phyloP scores from a whole-genome alignment of 2,329 filamentous ascomycete genomes.

The Trichoderma guizhouense region DNA sequence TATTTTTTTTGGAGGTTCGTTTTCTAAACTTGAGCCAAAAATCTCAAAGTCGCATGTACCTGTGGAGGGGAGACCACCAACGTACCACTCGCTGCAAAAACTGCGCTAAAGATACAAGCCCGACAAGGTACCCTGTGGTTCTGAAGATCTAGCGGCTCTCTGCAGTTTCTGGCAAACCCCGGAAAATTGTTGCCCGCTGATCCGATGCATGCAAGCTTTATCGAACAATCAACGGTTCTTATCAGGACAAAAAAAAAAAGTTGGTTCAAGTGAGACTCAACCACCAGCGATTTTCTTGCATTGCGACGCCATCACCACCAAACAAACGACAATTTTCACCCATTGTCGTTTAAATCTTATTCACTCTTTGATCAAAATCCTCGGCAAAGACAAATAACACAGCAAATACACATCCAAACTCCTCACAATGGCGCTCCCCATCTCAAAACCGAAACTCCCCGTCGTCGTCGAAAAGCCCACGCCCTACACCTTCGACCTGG shows the following conservation, averaged over 20 bases:
- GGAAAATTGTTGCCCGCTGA: slow-evolving; percentile 31
- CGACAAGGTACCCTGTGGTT: not conserved
- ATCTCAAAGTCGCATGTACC: slow-evolving; percentile 8
- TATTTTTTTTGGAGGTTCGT: slow-evolving; percentile 22
- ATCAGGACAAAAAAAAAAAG: slow-evolving; percentile 30
- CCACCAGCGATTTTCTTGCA: not conserved
- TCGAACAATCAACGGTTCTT: slow-evolving; percentile 20
- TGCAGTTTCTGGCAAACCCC: not conserved
- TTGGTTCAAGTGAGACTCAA: not conserved
- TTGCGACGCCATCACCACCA: not conserved
- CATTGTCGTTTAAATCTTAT: not conserved
- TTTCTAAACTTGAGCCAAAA: slow-evolving; percentile 13
- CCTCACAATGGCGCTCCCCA: slow-evolving; percentile 35
- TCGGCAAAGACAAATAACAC: not conserved
- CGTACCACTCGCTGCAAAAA: not conserved
- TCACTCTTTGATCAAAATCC: not conserved
- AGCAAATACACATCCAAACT: not conserved
- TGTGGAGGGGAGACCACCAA: not conserved
- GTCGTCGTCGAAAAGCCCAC: slow-evolving; percentile 75
- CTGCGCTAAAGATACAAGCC: not conserved
- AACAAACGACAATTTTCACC: not conserved
- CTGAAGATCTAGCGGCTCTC: not conserved
- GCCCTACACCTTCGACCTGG: slow-evolving; percentile 89
- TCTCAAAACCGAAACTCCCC: slow-evolving; percentile 49
- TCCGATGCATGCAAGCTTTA: slow-evolving; percentile 23